Evolutionary conservation across 306 rosid species (phyloP).

Genomic region (Corylus heterophylla): DNA sequence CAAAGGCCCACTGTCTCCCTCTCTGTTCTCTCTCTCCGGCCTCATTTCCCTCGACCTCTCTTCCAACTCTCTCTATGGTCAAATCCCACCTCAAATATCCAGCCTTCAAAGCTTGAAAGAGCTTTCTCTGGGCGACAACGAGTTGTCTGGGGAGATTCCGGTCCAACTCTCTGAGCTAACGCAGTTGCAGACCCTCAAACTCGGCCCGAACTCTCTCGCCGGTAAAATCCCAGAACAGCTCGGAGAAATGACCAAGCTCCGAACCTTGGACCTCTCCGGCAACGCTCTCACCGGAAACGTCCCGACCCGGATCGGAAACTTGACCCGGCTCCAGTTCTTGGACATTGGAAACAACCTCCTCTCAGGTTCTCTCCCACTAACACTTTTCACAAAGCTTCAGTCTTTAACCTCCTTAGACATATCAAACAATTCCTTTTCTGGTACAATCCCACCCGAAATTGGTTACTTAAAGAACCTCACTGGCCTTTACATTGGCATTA

Average conservation of each 20-base stretch:
- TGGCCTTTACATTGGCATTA: slow-evolving; percentile 65
- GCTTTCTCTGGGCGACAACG: slow-evolving; percentile 40
- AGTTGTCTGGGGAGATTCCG: slow-evolving; percentile 45
- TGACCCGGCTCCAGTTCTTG: slow-evolving; percentile 56
- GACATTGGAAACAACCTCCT: slow-evolving; percentile 75
- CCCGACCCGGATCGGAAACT: slow-evolving; percentile 63
- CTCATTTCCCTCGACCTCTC: slow-evolving; percentile 69
- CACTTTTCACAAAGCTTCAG: slow-evolving; percentile 52
- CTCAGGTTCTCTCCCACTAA: slow-evolving; percentile 68
- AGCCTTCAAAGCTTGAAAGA: slow-evolving; percentile 34
- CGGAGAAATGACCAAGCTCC: slow-evolving; percentile 40
- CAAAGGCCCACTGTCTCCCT: slow-evolving; percentile 45
- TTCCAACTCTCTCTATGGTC: slow-evolving; percentile 57
- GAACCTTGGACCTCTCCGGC: slow-evolving; percentile 67
- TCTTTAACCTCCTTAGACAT: slow-evolving; percentile 72
- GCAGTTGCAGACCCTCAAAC: slow-evolving; percentile 50
- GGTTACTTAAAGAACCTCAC: slow-evolving; percentile 61
- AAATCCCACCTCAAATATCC: slow-evolving; percentile 47
- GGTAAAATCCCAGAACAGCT: slow-evolving; percentile 64
- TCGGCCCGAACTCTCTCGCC: slow-evolving; percentile 55
- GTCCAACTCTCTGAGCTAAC: slow-evolving; percentile 36
- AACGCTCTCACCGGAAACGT: slow-evolving; percentile 60
- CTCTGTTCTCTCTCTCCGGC: slow-evolving; percentile 47
- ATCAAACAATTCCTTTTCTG: slow-evolving; percentile 83
- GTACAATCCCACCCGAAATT: slow-evolving; percentile 65